Evolutionary conservation across 2,329 filamentous ascomycete species (phyloP), one percentile per base, ranked within the genome.

Genomic region (Stemphylium beticola): DNA sequence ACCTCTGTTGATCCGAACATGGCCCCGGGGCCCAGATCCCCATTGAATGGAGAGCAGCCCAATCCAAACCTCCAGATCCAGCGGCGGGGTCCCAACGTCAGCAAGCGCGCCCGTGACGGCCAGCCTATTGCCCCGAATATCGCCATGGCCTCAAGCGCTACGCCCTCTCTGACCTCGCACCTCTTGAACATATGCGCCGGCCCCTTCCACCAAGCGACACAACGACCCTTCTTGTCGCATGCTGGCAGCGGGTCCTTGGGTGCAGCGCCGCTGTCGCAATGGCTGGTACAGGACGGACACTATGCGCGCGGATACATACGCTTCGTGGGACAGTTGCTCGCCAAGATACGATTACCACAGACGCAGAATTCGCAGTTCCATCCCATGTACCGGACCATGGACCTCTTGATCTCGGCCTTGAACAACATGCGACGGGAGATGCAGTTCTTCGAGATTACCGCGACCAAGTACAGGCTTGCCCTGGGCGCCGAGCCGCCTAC

Each of bases 241-340:
- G 88, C 88, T 5, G 87, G 87, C 12, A 78, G 81, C 50, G 88
- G 89, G 18, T 83, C 81, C 0, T 77, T 89, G 15, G 77, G 83
- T 15, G 84, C 84, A 43, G 66, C 78, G 0, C 75, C 79, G 1
- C 77, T 91, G 10, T 82, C 83, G 17, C 80, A 82, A 71, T 92
- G 89, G 89, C 84, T 92, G 38, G 84, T 85, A 11, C 88, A 90
- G 72, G 88, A 91, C 73, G 80, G 86, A 8, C 82, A 91, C 55
- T 89, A 91, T 74, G 85, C 88, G 31, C 86, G 89, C 60, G 83
- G 84, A 45, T 90, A 91, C 74, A 83, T 90, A 62, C 81, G 83
- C 22, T 90, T 89, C 62, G 83, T 87, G 18, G 87, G 87, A 8
- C 78, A 81, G n/a, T 74, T 90, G 7, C 82, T 91, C 24, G 78